Percentiles rank a stretch among this genome's conserved stretches.
Conservation (phyloP, 2,329 filamentous ascomycete genomes). For the Cytospora piceicola region DNA sequence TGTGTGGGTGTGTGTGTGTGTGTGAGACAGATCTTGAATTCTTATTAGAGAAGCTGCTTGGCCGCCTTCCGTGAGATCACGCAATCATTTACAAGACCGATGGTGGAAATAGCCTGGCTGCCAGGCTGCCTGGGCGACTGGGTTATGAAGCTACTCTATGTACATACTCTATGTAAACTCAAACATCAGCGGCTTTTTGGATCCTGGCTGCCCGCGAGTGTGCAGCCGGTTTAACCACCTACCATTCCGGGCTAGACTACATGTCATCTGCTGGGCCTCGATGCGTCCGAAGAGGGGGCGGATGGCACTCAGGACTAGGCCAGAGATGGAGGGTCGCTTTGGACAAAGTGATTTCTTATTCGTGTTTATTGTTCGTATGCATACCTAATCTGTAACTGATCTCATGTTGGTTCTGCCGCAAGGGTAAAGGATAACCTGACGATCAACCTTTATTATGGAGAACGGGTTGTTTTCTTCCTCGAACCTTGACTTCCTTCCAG, state of each 20-base stretch:
- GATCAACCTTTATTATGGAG: neutral
- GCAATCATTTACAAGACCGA: slow-evolving; percentile 4
- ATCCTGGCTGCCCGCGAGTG: slow-evolving; percentile 7
- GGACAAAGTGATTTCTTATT: slow-evolving; percentile 1
- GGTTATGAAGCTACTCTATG: neutral
- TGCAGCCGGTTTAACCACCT: slow-evolving; percentile 19
- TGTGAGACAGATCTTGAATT: neutral
- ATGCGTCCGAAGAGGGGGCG: slow-evolving; percentile 14
- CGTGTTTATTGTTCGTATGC: neutral
- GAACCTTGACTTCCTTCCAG: neutral
- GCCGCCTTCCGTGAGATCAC: slow-evolving; percentile 15
- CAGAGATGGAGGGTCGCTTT: slow-evolving; percentile 27
- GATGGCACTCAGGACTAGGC: slow-evolving; percentile 23
- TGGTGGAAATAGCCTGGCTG: neutral
- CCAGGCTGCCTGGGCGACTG: neutral
- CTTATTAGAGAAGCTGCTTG: neutral
- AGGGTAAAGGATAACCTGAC: neutral
- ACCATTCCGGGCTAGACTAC: slow-evolving; percentile 23
- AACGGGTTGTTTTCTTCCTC: too few relatives aligned
- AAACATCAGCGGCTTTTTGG: neutral
- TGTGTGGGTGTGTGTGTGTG: neutral
- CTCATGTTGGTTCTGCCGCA: neutral
- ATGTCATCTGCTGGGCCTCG: slow-evolving; percentile 13
- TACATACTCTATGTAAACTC: too few relatives aligned
- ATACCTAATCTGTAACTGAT: neutral